These are phyloP conservation scores for Malassezia japonica DNA, from an alignment of 1,284 basidiomycete species.

Conservation along the genomic window DNA sequence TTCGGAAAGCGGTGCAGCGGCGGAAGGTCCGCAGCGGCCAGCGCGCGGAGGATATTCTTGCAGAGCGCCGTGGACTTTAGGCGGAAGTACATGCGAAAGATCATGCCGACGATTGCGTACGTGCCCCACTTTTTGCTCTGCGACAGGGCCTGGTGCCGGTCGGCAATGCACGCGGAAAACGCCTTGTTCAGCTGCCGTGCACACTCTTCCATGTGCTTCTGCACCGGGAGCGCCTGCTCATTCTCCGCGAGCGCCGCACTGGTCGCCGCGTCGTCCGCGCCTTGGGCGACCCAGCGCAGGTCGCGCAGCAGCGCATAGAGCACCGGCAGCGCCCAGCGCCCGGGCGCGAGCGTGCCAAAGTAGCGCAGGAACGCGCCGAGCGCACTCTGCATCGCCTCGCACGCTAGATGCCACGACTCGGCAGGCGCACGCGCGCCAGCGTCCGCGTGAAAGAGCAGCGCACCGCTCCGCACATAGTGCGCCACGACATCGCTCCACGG, in stretches of 20 bases:
- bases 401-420: conserved; percentile 19
- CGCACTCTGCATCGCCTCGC: conserved; percentile 28
- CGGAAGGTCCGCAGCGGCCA: conserved; percentile 78
- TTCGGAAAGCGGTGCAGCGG: conserved; percentile 65
- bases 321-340: conserved; percentile 37
- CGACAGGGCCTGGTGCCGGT: conserved; percentile 61
- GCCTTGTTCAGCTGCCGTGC: conserved; percentile 81
- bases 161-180: conserved; percentile 79
- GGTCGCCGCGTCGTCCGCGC: conserved; percentile 23
- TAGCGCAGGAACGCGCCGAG: conserved; percentile 30
- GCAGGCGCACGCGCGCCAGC: background rate
- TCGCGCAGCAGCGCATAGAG: conserved; percentile 32
- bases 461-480: conserved; percentile 25
- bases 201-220: conserved; percentile 72
- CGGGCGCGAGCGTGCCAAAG: conserved; percentile 27
- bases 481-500: conserved; percentile 38
- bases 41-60: conserved; percentile 80
- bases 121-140: conserved; percentile 77
- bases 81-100: conserved; percentile 91
- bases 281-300: conserved; percentile 27
- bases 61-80: conserved; percentile 81
- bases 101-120: conserved; percentile 83
- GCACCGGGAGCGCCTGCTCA: conserved; percentile 18
- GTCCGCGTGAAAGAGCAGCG: conserved; percentile 7
- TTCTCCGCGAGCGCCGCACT: conserved; percentile 9